phyloP scores from a whole-genome alignment of 2,329 filamentous ascomycete genomes.

The Fusarium vanettenii region DNA sequence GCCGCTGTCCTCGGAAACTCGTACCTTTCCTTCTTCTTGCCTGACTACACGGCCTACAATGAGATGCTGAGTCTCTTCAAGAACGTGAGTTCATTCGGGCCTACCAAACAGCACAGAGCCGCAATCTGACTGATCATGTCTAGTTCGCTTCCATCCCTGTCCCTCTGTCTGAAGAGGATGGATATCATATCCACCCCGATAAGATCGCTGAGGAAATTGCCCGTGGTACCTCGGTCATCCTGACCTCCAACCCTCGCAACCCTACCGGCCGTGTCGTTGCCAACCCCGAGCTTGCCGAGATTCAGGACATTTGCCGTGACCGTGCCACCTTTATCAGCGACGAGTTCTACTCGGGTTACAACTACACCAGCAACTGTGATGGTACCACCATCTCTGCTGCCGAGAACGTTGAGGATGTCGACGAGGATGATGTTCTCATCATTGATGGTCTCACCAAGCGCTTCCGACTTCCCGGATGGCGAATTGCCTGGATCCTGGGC shows the following conservation, averaged over 20 bases:
- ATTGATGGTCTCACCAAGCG: conserved; percentile 97
- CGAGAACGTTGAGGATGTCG: conserved; percentile 89
- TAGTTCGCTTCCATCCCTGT: conserved; percentile 89
- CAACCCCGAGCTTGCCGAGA: conserved; percentile 87
- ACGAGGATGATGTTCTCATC: conserved; percentile 91
- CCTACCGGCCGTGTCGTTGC: conserved; percentile 89
- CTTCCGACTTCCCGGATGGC: conserved; percentile 95
- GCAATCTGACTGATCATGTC: conserved; percentile 11
- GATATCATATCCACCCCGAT: conserved; percentile 92
- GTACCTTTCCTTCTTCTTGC: conserved; percentile 93
- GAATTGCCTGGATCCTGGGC: conserved; percentile 95
- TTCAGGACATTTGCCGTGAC: conserved; percentile 92
- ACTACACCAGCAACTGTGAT: conserved; percentile 93
- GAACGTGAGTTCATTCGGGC: conserved; percentile 69
- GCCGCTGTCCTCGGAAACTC: conserved; percentile 93
- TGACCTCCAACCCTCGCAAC: conserved; percentile 96
- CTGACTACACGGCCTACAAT: conserved; percentile 96
- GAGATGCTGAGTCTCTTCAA: conserved; percentile 97
- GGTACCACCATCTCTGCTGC: conserved; percentile 90
- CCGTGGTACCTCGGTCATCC: conserved; percentile 85
- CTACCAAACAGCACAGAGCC: not conserved
- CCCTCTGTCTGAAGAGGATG: conserved; percentile 84
- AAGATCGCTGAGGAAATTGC: conserved; percentile 94
- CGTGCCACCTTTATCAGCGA: conserved; percentile 93
- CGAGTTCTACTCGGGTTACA: conserved; percentile 97